Conservation (phyloP, 2,329 filamentous ascomycete species). For the Colletotrichum simmondsii region DNA sequence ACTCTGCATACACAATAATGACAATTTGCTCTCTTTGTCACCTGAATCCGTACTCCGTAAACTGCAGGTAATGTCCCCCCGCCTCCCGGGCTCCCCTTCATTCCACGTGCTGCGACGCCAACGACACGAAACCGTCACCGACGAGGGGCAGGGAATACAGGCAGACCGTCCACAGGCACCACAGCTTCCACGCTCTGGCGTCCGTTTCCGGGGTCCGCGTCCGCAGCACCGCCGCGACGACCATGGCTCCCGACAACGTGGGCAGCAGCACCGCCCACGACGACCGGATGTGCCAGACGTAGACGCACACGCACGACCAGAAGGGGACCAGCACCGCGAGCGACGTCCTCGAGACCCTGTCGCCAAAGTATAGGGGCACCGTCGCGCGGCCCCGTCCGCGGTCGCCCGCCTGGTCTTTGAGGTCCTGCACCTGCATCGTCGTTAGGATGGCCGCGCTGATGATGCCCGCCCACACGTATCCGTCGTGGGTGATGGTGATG, state of each 20-base stretch:
- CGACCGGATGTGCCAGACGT: conserved; percentile 20
- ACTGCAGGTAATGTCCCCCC: neutral
- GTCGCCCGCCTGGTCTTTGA: conserved; percentile 41
- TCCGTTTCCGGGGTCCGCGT: conserved; percentile 27
- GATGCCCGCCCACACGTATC: conserved; percentile 38
- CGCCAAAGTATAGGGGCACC: conserved; percentile 41
- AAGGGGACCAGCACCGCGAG: conserved; percentile 19
- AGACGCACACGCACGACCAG: conserved; percentile 19
- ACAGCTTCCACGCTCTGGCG: conserved; percentile 25
- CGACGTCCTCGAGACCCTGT: conserved; percentile 28
- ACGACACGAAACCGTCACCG: conserved; percentile 31
- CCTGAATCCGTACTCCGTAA: too few species aligned
- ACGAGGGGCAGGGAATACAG: conserved; percentile 28
- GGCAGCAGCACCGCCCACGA: conserved; percentile 5
- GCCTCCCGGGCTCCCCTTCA: neutral
- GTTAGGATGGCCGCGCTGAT: conserved; percentile 39
- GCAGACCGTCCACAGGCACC: conserved; percentile 32
- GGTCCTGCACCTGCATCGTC: conserved; percentile 44
- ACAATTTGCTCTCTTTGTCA: neutral
- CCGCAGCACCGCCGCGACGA: conserved; percentile 19
- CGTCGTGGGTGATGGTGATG: conserved; percentile 18
- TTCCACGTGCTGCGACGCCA: conserved; percentile 15
- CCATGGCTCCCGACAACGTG: conserved; percentile 19
- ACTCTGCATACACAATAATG: neutral
- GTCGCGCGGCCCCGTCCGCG: conserved; percentile 40